These are phyloP conservation scores for Vigna radiata DNA, from an alignment of 306 rosid species.

Conservation along the genomic window DNA sequence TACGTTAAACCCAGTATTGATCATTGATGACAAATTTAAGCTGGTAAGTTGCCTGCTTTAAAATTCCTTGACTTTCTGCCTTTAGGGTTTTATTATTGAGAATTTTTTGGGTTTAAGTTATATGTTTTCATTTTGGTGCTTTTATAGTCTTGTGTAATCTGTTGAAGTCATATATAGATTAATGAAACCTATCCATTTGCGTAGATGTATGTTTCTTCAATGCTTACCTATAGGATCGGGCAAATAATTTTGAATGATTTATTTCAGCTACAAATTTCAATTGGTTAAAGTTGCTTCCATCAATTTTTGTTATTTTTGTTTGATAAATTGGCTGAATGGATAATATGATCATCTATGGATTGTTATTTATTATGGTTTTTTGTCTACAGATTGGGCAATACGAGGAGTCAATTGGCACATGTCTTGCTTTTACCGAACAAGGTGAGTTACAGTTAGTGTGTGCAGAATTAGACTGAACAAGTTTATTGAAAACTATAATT, in stretches of 20 bases:
- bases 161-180: constrained; percentile 21
- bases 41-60: constrained; percentile 59
- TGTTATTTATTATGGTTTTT: constrained; percentile 24
- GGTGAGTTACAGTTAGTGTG: constrained; percentile 49
- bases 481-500: not conserved
- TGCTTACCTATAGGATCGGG: not conserved
- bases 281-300: constrained; percentile 9
- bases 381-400: constrained; percentile 76
- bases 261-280: constrained; percentile 30
- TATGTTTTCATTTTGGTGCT: not conserved
- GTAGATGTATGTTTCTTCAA: constrained; percentile 23
- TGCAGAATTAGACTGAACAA: constrained; percentile 3
- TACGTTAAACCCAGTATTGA: constrained; percentile 73
- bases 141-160: constrained; percentile 4
- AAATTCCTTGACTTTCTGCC: not conserved
- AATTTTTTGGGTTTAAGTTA: not conserved
- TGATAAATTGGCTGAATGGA: not conserved
- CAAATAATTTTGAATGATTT: constrained; percentile 20
- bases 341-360: constrained; percentile 21
- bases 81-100: constrained; percentile 7
- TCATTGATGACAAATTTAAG: constrained; percentile 68
- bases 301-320: constrained; percentile 8
- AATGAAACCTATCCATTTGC: constrained; percentile 4
- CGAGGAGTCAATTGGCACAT: constrained; percentile 76
- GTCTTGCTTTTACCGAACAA: constrained; percentile 72